Conservation (phyloP, 2,329 filamentous ascomycete species). For the Calonectria pseudoturangicola region DNA sequence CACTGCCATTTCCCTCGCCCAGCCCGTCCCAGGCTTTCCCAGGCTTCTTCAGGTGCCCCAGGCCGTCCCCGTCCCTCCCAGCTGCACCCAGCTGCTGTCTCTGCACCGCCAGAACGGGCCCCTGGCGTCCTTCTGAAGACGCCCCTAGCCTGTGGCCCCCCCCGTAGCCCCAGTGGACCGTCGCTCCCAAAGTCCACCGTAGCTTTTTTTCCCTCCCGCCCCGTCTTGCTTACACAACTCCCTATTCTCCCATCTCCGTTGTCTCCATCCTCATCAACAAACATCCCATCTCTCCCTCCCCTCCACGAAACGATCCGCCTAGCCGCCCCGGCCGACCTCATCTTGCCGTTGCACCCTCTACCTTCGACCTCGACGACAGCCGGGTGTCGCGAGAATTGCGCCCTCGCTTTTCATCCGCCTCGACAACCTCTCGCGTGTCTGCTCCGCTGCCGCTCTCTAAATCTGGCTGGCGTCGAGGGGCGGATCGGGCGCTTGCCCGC, state of each 20-base stretch:
- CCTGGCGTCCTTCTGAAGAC: conserved; percentile 33
- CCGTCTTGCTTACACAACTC: conserved; percentile 57
- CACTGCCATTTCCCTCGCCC: conserved; percentile 56
- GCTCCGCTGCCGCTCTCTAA: conserved; percentile 49
- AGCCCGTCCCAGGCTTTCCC: conserved; percentile 50
- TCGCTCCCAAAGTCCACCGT: conserved; percentile 53
- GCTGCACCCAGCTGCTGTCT: conserved; percentile 41
- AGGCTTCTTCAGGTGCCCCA: conserved; percentile 27
- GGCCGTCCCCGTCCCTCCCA: conserved; percentile 10
- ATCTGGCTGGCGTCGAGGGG: conserved; percentile 62
- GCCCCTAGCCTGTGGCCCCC: conserved; percentile 35
- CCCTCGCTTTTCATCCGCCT: conserved; percentile 43
- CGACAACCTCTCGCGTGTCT: conserved; percentile 41
- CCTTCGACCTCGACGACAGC: conserved; percentile 45
- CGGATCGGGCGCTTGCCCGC: conserved; percentile 64
- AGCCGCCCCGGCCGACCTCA: conserved; percentile 50
- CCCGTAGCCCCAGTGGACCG: conserved; percentile 37
- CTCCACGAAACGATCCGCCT: conserved; percentile 46
- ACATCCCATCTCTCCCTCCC: conserved; percentile 45
- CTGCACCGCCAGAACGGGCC: conserved; percentile 31
- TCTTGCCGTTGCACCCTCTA: conserved; percentile 25
- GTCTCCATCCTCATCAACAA: conserved; percentile 48
- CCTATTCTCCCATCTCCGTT: conserved; percentile 46
- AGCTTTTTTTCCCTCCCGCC: conserved; percentile 55
- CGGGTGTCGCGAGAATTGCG: conserved; percentile 52